phyloP scores from a whole-genome alignment of 106 monocot species.

The Posidonia australis region DNA sequence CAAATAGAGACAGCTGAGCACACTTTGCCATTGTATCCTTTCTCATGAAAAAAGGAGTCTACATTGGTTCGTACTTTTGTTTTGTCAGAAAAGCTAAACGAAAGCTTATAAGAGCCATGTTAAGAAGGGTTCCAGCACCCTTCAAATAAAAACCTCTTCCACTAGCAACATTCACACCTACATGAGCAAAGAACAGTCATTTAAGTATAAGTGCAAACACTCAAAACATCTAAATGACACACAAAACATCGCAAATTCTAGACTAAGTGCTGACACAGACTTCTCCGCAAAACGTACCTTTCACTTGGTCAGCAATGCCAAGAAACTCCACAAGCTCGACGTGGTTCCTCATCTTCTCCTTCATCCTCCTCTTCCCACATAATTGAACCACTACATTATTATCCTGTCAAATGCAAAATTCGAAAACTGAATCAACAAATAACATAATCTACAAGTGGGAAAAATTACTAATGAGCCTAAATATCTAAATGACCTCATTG shows the following conservation, averaged over 20 bases:
- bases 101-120: constrained; percentile 71
- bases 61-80: constrained; percentile 55
- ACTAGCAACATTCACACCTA: constrained; percentile 84
- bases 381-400: constrained; percentile 60
- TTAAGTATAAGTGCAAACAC: no score
- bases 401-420: constrained; percentile 50
- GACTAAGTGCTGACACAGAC: no score
- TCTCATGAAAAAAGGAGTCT: constrained; percentile 98
- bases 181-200: background rate
- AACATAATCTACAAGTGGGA: no score
- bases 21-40: constrained; percentile 96
- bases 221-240: no score
- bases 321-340: constrained; percentile 82
- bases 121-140: constrained; percentile 67
- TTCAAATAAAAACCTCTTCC: constrained; percentile 95
- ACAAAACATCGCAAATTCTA: no score
- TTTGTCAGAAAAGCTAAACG: constrained; percentile 58
- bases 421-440: no score
- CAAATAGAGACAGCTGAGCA: constrained; percentile 92
- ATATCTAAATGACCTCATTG: no score
- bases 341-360: constrained; percentile 65
- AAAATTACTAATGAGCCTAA: no score
- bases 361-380: constrained; percentile 49
- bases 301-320: constrained; percentile 68
- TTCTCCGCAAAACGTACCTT: constrained; percentile 34